Evolutionary conservation across 2,329 filamentous ascomycete genomes (phyloP), one percentile per base, ranked within the genome.

Genomic region (Aspergillus oerlinghausenensis): DNA sequence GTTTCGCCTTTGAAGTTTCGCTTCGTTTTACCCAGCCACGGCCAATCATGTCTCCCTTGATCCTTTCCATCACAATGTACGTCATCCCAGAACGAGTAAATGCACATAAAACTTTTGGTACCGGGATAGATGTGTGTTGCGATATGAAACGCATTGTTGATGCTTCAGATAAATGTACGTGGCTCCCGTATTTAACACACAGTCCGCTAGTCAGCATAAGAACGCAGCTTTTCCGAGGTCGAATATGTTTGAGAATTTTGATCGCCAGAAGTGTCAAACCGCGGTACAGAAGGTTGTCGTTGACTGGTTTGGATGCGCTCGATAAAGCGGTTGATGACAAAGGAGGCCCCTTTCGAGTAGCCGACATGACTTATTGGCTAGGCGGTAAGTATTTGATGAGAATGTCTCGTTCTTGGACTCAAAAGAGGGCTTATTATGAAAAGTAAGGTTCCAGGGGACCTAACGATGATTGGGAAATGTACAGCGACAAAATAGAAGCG

Each of bases 31-130:
- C 54, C 74, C 71, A 77, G 19, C 57, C 61, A n/a, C 35, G 54
- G 29, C 66, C 64, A 57, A 76, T 66, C 5, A 70, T 72, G 3
- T 72, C 61, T n/a, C 74, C 74, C 28, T 71, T 58, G 19, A 77
- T 71, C 54, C 69, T 69, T 62, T 75, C 68, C 73, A 77, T 78
- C 49, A 74, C 61, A 48, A 76, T 75, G 51, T 76, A 77, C 2
- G 68, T 73, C 32, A 17, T 28, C 5, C 60, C 65, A 28, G 60
- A 60, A 51, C 53, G 67, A 23, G 56, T 64, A 63, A 77, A 77
- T 29, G 73, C 65, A 59, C 70, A 76, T 32, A 67, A 55, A 8
- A 77, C 67, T 58, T 67, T 73, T 6, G 73, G 73, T 5, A 75
- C 70, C 1, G 74, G 72, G 52, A 76, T 71, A 42, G 70, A 73